Conservation (phyloP, 2,329 filamentous ascomycete species). For the Aspergillus quadrilineatus region DNA sequence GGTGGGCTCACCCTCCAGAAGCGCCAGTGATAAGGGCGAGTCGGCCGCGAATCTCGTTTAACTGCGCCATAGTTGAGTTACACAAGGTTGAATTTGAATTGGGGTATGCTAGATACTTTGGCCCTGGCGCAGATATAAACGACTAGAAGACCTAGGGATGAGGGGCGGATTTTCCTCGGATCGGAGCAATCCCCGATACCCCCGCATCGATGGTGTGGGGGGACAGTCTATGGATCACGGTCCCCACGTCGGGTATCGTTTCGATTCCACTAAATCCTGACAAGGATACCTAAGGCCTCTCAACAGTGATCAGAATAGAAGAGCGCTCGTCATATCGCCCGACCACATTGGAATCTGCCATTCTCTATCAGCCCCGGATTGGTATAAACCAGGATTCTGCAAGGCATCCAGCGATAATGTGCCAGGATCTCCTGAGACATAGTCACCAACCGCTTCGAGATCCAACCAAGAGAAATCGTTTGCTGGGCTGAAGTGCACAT, state of each 20-base stretch:
- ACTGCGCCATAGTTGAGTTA: slow-evolving; percentile 17
- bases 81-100: neutral
- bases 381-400: slow-evolving; percentile 33
- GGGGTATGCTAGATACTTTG: neutral
- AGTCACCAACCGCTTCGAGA: slow-evolving; percentile 60
- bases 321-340: slow-evolving; percentile 39
- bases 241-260: neutral
- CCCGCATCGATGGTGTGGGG: slow-evolving; percentile 17
- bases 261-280: neutral
- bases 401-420: slow-evolving; percentile 39
- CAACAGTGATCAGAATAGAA: slow-evolving; percentile 32
- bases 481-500: slow-evolving; percentile 46
- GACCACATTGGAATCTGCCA: slow-evolving; percentile 44
- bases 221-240: neutral
- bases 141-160: neutral
- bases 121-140: neutral
- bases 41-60: slow-evolving; percentile 53
- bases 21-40: slow-evolving; percentile 62
- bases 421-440: slow-evolving; percentile 48
- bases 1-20: slow-evolving; percentile 55
- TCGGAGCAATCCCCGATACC: slow-evolving; percentile 29
- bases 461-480: slow-evolving; percentile 64
- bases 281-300: neutral
- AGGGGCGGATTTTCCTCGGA: slow-evolving; percentile 7
- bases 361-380: slow-evolving; percentile 31